Evolutionary conservation across 768 basidiomycete species (phyloP).

Genomic region (Paxillus rubicundulus): DNA sequence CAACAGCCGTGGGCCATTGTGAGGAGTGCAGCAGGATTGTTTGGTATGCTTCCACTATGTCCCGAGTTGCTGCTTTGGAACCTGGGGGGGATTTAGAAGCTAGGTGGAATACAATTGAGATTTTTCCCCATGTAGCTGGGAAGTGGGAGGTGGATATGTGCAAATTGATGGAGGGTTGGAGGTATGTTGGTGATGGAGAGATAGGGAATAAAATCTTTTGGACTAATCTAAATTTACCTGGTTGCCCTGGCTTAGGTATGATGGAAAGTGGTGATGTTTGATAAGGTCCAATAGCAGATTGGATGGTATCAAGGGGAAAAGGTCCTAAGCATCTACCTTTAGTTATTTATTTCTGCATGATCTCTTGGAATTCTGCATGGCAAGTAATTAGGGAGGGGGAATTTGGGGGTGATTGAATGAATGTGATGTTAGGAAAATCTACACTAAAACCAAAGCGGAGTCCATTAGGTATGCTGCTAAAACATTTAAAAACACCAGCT

Average conservation of each 20-base stretch:
- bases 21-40: too few species aligned
- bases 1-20: too few species aligned
- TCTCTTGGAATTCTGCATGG: neutral
- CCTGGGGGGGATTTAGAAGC: too few species aligned
- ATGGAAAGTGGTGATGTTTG: conserved; percentile 19
- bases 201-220: conserved; percentile 19
- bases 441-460: conserved; percentile 1
- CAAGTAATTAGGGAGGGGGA: neutral
- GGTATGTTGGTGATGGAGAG: neutral
- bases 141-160: neutral
- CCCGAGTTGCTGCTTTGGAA: too few species aligned
- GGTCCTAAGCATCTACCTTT: conserved; percentile 18
- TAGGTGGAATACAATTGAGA: too few species aligned
- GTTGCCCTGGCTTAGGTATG: conserved; percentile 15
- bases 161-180: neutral
- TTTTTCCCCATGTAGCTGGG: too few species aligned
- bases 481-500: neutral
- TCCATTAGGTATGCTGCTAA: neutral
- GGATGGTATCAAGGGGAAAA: neutral
- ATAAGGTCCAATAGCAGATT: conserved; percentile 13
- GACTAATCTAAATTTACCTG: conserved; percentile 10
- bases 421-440: conserved; percentile 1
- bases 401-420: conserved; percentile 1
- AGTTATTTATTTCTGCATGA: neutral
- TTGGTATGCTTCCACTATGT: too few species aligned